Percentiles rank a stretch among this genome's conserved stretches.
Evolutionary conservation across 345 rosid genomes (phyloP).

Genomic region (Heritiera fomes): DNA sequence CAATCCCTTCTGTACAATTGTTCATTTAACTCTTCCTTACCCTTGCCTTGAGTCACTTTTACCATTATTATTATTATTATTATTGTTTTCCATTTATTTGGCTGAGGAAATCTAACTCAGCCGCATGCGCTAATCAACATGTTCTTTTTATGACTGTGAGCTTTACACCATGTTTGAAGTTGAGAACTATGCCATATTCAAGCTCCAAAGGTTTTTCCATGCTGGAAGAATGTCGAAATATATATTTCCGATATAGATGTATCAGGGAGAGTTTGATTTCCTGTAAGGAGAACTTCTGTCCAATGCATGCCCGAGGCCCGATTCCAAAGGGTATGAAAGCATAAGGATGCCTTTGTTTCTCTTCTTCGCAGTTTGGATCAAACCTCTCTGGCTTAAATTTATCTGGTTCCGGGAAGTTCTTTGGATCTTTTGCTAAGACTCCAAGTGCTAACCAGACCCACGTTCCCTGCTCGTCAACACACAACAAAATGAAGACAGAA

Average conservation of each 20-base stretch:
- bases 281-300: slow-evolving; percentile 75
- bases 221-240: slow-evolving; percentile 67
- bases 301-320: slow-evolving; percentile 91
- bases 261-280: slow-evolving; percentile 78
- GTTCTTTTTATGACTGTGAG: slow-evolving; percentile 58
- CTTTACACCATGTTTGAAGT: slow-evolving; percentile 84
- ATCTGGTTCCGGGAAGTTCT: slow-evolving; percentile 82
- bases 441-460: slow-evolving; percentile 96
- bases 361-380: slow-evolving; percentile 77
- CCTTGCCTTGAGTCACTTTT: neutral
- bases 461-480: slow-evolving; percentile 54
- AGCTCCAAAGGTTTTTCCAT: slow-evolving; percentile 87
- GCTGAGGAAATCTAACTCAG: slow-evolving; percentile 3
- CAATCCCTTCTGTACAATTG: neutral
- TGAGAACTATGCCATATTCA: slow-evolving; percentile 76
- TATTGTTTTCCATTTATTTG: neutral
- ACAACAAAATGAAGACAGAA: neutral
- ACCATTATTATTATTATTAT: neutral
- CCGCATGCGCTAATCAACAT: slow-evolving; percentile 21
- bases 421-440: slow-evolving; percentile 86
- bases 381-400: slow-evolving; percentile 86
- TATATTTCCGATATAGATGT: slow-evolving; percentile 60
- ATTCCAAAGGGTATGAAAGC: slow-evolving; percentile 90
- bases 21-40: neutral
- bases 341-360: slow-evolving; percentile 74